Evolutionary conservation across 805 yeast species (phyloP), one percentile per base, ranked within the genome.

Genomic region (Wickerhamiella kurtzmanii): DNA sequence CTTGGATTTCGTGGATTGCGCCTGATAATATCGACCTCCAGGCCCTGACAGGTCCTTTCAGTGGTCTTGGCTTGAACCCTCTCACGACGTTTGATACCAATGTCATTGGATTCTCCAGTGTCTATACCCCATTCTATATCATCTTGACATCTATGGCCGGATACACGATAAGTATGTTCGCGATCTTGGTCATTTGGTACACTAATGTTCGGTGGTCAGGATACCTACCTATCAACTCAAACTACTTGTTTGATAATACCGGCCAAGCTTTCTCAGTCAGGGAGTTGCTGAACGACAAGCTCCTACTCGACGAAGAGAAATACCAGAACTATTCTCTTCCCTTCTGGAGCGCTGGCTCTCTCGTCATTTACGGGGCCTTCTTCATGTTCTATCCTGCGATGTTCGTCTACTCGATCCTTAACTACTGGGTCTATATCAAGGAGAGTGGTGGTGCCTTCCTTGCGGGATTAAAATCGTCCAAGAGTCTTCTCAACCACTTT

Each of bases 241-340:
- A 58, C 43, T 46, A 50, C 2, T 50, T 60, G 22, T 77, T 66
- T 60, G 71, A 74, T 48, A 77, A 76, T 54, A 67, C 64, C 35
- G 83, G 79, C 21, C 58, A 65, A 22, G 49, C 64, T 0, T 79
- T 67, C 58, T 63, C 71, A 18, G 74, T 77, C 38, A 65, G 68
- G 16, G 58, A 68, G 45, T 67, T 79, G 16, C 57, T 79, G 39
- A 37, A 49, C 61, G 76, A 55, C 56, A 41, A 65, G 62, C 45
- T 79, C 1, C 20, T 48, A 4, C 37, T 79, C 40, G 80, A 77
- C 55, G 52, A 58, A 17, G 58, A 52, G 2, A 72, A 71, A 53
- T 77, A 76, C 56, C 64, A 67, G 47, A 49, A 61, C 17, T 72
- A 76, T 52, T 80, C 82, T 1, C 80, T 82, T 2, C 84, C 84